Base-by-base conservation (phyloP, 1,284 basidiomycete species). In the Schizophyllum amplum region DNA sequence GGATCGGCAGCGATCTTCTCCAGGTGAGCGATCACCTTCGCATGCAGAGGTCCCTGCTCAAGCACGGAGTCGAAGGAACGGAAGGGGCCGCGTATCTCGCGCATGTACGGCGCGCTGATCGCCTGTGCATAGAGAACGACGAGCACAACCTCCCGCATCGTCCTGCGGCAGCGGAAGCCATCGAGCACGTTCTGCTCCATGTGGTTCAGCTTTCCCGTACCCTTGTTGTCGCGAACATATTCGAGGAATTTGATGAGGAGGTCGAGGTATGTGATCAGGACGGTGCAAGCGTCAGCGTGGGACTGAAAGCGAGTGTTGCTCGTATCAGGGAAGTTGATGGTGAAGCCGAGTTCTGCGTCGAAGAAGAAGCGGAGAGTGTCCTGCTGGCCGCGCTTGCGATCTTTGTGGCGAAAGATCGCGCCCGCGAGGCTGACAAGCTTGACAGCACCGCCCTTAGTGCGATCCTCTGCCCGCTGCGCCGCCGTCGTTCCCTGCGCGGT, bases 1-100 rank as follows among this genome's bases (percentile, higher is more conserved):
- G 66, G 64, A 22, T 67, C 55, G 1, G 23, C 55, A 23, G 68
- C 65, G 17, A 68, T 51, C 0, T 21, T 49, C 20, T 55, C 4
- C 23, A 55, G 33, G 58, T 66, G 62, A 4, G 24, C 54, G 49
- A 62, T 53, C 21, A 62, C 52, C 17, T 15, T 13, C 1, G 13
- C 9, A 20, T 27, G 13, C 4, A 24, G 17, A 1, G 57, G 57
- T 5, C 54, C 56, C 46, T 60, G 60, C 11, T 48, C 48, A 4
- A 63, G 58, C 22, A 63, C 53, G 48, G 59, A 61, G 22, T 58
- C 55, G 1, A 59, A 5, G 1, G 33, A 20, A 13, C 55, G 57
- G 24, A 56, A 50, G 1, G 56, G 60, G 5, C 58, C 58, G 2
- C 59, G 57, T 22, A 61, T 51, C 47, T 63, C 55, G 15, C 53